Evolutionary conservation across 2,329 filamentous ascomycete genomes (phyloP).

Genomic region (Fusarium verrucosum): DNA sequence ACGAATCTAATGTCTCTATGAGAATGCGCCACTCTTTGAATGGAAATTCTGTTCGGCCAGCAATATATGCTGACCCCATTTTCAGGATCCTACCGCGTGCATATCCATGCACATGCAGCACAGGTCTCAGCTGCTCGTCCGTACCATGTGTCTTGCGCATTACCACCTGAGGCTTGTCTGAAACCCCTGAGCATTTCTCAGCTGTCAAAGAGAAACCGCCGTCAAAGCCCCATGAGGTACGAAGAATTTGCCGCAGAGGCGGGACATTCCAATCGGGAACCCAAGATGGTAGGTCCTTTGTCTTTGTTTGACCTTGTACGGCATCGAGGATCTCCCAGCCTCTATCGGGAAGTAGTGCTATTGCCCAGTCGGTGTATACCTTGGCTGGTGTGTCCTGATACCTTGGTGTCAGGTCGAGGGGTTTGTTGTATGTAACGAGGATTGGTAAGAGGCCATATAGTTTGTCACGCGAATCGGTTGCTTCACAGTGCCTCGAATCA

Average conservation of each 20-base stretch:
- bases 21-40: neutral
- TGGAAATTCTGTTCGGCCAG: neutral
- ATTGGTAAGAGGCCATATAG: neutral
- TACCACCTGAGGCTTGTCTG: neutral
- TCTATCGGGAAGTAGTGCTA: neutral
- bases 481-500: neutral
- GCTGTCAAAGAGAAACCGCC: neutral
- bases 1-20: neutral
- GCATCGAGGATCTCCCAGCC: neutral
- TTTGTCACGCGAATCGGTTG: neutral
- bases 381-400: neutral
- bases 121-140: accelerated
- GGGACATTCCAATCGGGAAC: neutral
- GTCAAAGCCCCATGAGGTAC: accelerated
- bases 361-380: neutral
- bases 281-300: neutral
- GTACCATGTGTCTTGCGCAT: neutral
- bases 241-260: neutral
- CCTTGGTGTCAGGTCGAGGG: neutral
- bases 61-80: neutral
- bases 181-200: accelerated
- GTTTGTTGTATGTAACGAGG: accelerated
- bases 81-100: neutral
- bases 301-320: neutral
- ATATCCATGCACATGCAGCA: neutral